These are phyloP conservation scores for Aspergillus incahuasiensis DNA, from an alignment of 495 filamentous ascomycete species.

Conservation along the genomic window DNA sequence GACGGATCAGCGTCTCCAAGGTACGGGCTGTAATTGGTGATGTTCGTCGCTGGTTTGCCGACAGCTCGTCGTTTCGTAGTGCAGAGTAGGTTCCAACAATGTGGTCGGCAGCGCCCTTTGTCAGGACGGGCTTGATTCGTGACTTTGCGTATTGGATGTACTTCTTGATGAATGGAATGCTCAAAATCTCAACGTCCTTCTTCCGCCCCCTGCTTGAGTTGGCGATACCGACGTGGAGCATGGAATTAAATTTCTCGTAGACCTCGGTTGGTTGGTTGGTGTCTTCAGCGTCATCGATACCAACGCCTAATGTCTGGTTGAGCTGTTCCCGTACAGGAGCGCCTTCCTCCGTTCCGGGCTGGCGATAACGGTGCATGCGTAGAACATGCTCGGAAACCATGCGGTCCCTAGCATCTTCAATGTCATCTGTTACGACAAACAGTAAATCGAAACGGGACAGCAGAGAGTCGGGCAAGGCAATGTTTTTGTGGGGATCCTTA, in stretches of 20 bases:
- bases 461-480: slow-evolving; percentile 93
- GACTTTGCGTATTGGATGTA: slow-evolving; percentile 98
- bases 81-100: slow-evolving; percentile 91
- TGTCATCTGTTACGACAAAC: slow-evolving; percentile 97
- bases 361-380: slow-evolving; percentile 94
- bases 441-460: slow-evolving; percentile 98
- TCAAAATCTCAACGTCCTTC: slow-evolving; percentile 84
- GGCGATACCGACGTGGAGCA: slow-evolving; percentile 91
- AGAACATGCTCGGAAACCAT: slow-evolving; percentile 95
- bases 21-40: slow-evolving; percentile 96
- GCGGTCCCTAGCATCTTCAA: slow-evolving; percentile 85
- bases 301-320: slow-evolving; percentile 82
- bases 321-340: slow-evolving; percentile 88
- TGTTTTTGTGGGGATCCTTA: slow-evolving; percentile 98
- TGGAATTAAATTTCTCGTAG: slow-evolving; percentile 92
- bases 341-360: slow-evolving; percentile 91
- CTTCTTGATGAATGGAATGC: slow-evolving; percentile 99
- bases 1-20: slow-evolving; percentile 93
- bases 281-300: slow-evolving; percentile 72
- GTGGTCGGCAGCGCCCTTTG: slow-evolving; percentile 87
- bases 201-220: slow-evolving; percentile 63
- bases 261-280: slow-evolving; percentile 75
- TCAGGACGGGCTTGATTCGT: slow-evolving; percentile 83
- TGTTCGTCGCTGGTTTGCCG: slow-evolving; percentile 88
- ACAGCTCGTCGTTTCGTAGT: slow-evolving; percentile 92